Base-by-base conservation (phyloP, 129 eudicot species). In the Kitagawia praeruptora region DNA sequence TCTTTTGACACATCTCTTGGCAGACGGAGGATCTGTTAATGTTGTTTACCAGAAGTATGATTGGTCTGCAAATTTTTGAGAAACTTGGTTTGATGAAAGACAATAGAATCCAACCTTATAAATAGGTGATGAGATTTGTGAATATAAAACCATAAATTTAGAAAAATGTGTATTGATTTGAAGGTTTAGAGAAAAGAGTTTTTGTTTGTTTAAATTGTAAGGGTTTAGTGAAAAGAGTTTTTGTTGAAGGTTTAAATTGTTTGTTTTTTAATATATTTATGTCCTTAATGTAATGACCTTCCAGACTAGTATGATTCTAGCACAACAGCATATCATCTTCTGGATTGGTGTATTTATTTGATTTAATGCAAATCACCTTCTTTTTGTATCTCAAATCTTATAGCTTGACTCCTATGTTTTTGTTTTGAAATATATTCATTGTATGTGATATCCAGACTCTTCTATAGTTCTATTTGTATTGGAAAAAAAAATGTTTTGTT, bases 31-130 rank as follows among this genome's bases (percentile, higher is more conserved):
- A 7, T 77, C 87, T 28, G 84, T 92, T 77, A 87, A 85, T 86
- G 80, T 95, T 72, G 94, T 51, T 82, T 90, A 95, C 89, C 91
- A 90, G 75, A 81, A 86, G 58, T 95, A 84, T 67, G 96, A 95
- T 47, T 95, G 96, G 94, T 95, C 98, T 75, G 70, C 87, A 48
- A 89, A 92, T 75, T 86, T 83, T 75, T 87, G 77, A 87, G 23
- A 74, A 38, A 25, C 18, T 28, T 23, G 28, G 58, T 8, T 15
- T 27, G 61, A 64, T 64, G 61, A 34, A 45, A 42, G 44, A 46
- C 72, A 0, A 41, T 23, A 58, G 44, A 40, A 77, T 77, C 69
- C 53, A 77, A 21, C 80, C 39, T 41, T 41, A 27, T 14, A 74
- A 27, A 74, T 53, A 58, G 80, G 80, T 77, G 80, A 54, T 37